Evolutionary conservation across 1,284 basidiomycete genomes (phyloP), one percentile per base, ranked within the genome.

Genomic region (Anthracocystis panici-leucophaei): DNA sequence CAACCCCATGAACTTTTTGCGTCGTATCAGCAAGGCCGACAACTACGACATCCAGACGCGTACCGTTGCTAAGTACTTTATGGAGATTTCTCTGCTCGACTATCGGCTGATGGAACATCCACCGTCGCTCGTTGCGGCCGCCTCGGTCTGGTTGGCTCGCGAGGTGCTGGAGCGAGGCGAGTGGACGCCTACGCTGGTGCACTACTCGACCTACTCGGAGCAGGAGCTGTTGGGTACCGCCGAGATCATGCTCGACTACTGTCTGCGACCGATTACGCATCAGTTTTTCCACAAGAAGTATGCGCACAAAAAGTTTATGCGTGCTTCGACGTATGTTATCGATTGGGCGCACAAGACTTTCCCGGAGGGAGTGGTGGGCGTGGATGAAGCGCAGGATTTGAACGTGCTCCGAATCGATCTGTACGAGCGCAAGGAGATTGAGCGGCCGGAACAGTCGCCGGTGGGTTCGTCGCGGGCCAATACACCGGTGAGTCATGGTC

Each of bases 161-260:
- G 85, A 95, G 54, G 91, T 94, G 23, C 88, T 98, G 23, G 92
- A 92, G 42, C 89, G 91, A 66, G 91, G 93, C 57, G 89, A 90
- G 85, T 97, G 95, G 96, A 79, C 76, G 10, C 93, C 21, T 93
- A 95, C 86, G 85, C 95, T 84, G 73, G 92, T 93, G 1, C 94
- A 97, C 85, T 98, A 95, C 86, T 94, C 95, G 3, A 91, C 91
- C 29, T 98, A 97, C 86, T 88, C 91, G 10, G 93, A 97, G 86
- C 90, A 90, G 54, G 91, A 91, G 65, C 86, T 99, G 62, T 87
- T 96, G 29, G 93, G 93, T 0, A 92, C 91, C 0, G 96, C 94
- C 1, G 95, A 94, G 86, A 82, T 95, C 77, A 97, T 98, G 94
- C 86, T 98, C 77, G 93, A 96, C 86, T 97, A 94, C 85, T 70